Evolutionary conservation across 2,329 filamentous ascomycete species (phyloP), one percentile per base, ranked within the genome.

Genomic region (Peltaster fructicola): DNA sequence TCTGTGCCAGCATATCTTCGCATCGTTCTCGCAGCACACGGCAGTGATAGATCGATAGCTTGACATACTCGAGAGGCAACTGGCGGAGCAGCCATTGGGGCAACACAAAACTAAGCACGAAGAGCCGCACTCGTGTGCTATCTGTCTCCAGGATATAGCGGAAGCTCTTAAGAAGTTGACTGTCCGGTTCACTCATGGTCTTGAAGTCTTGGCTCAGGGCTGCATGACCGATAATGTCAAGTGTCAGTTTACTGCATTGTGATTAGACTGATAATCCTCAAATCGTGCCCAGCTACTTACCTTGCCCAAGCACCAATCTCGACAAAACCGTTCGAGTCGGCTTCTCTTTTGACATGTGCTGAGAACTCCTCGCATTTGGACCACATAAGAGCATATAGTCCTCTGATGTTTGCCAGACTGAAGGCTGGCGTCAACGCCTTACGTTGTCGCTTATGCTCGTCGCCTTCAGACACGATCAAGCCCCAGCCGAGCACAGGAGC

Each of bases 371-470:
- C 16, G 0, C 19, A 24, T 51, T 90, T 91, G 11, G 53, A 41
- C 81, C 81, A 92, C 50, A 93, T 91, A 5, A 76, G 54, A 0
- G 80, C 74, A 39, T 90, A 88, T 9, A 92, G 55, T 30, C 85
- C 66, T 45, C 88, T 90, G 46, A 91, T 60, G 40, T 90, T 78
- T 11, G 80, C 67, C 43, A 80, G 90, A n/a, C 71, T 63, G 48
- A 92, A 92, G 2, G 80, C 78, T 0, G 81, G 81, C 54, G 74
- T 68, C 10, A 91, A 64, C 30, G 74, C 71, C 46, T 77, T 82
- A 22, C 84, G 65, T 30, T 65, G 57, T 24, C 54, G 54, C 31
- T 51, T 54, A 36, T 67, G 63, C 13, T 22, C 26, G 7, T 28
- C 23, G 2, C 32, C 32, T 17, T 32, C 29, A 5, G 32, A 29